A percentile compares a stretch with the other conserved stretches of the same genome.
Conservation (phyloP, 2,329 filamentous ascomycete genomes). For the Leptographium procerum region DNA sequence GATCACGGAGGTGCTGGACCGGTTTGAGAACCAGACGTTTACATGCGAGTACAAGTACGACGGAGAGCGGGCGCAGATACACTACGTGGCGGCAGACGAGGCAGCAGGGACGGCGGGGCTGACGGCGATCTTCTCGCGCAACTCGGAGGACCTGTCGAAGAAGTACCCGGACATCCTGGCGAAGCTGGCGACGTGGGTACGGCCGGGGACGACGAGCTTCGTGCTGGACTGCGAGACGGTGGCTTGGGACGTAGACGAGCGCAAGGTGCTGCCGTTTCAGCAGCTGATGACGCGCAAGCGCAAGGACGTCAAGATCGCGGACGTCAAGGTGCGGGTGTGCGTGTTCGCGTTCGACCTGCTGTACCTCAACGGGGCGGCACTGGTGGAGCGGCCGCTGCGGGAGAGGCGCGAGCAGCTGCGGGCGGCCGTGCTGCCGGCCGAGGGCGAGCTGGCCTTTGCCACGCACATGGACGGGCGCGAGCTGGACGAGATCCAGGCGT, state of each 20-base stretch:
- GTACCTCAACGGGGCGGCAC: slow-evolving; percentile 81
- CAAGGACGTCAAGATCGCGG: slow-evolving; percentile 91
- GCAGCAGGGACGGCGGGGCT: slow-evolving; percentile 54
- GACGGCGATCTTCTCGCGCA: slow-evolving; percentile 89
- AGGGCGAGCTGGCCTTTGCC: slow-evolving; percentile 88
- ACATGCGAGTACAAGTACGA: slow-evolving; percentile 99
- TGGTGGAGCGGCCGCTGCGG: slow-evolving; percentile 78
- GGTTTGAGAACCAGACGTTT: slow-evolving; percentile 89
- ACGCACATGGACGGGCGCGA: slow-evolving; percentile 79
- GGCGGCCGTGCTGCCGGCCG: slow-evolving; percentile 60
- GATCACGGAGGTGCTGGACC: slow-evolving; percentile 92
- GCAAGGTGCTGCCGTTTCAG: slow-evolving; percentile 94
- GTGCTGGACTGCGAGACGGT: slow-evolving; percentile 98
- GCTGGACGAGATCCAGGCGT: slow-evolving; percentile 82
- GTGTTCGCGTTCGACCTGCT: slow-evolving; percentile 94
- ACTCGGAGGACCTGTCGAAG: slow-evolving; percentile 92
- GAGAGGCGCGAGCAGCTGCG: slow-evolving; percentile 70
- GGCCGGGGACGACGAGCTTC: slow-evolving; percentile 81
- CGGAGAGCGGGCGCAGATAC: slow-evolving; percentile 94
- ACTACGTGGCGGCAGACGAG: slow-evolving; percentile 81
- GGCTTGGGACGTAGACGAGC: slow-evolving; percentile 88
- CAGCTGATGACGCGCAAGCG: slow-evolving; percentile 96
- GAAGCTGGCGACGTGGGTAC: slow-evolving; percentile 83
- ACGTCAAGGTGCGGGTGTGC: slow-evolving; percentile 93
- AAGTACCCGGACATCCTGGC: slow-evolving; percentile 94